These are phyloP conservation scores for Penicillium oxalicum DNA, from an alignment of 2,329 filamentous ascomycete species.

Conservation along the genomic window DNA sequence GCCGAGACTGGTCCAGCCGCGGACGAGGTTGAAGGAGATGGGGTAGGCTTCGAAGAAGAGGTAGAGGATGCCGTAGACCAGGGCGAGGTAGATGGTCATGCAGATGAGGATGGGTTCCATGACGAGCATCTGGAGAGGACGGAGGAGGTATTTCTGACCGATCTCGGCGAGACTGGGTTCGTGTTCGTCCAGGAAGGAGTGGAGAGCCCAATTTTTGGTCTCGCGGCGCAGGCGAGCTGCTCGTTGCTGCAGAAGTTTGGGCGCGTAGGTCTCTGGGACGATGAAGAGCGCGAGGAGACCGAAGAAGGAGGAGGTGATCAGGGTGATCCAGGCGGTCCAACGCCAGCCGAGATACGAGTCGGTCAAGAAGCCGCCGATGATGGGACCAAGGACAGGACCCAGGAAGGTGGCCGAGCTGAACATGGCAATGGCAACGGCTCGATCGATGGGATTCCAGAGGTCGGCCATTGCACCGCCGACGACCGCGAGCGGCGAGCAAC, in stretches of 20 bases:
- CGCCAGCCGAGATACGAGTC: slow-evolving; percentile 50
- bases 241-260: slow-evolving; percentile 44
- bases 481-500: slow-evolving; percentile 46
- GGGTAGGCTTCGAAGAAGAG: slow-evolving; percentile 40
- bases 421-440: slow-evolving; percentile 43
- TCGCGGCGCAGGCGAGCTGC: slow-evolving; percentile 45
- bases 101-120: slow-evolving; percentile 46
- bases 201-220: slow-evolving; percentile 45
- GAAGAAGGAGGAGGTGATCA: slow-evolving; percentile 44
- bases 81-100: slow-evolving; percentile 41
- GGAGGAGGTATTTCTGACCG: slow-evolving; percentile 40
- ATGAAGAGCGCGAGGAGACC: slow-evolving; percentile 40
- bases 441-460: slow-evolving; percentile 45
- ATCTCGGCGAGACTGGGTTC: slow-evolving; percentile 36
- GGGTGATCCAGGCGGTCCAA: slow-evolving; percentile 54
- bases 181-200: slow-evolving; percentile 42
- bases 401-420: slow-evolving; percentile 45
- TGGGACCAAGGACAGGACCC: slow-evolving; percentile 46
- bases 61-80: slow-evolving; percentile 36
- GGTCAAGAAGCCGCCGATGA: slow-evolving; percentile 48
- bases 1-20: slow-evolving; percentile 33
- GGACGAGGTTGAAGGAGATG: slow-evolving; percentile 34
- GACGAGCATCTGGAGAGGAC: slow-evolving; percentile 43
- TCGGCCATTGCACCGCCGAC: slow-evolving; percentile 47
- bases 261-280: slow-evolving; percentile 48